A percentile compares a stretch with the other conserved stretches of the same genome.
phyloP scores from a whole-genome alignment of 2,329 filamentous ascomycete species.

The Periconia digitata region DNA sequence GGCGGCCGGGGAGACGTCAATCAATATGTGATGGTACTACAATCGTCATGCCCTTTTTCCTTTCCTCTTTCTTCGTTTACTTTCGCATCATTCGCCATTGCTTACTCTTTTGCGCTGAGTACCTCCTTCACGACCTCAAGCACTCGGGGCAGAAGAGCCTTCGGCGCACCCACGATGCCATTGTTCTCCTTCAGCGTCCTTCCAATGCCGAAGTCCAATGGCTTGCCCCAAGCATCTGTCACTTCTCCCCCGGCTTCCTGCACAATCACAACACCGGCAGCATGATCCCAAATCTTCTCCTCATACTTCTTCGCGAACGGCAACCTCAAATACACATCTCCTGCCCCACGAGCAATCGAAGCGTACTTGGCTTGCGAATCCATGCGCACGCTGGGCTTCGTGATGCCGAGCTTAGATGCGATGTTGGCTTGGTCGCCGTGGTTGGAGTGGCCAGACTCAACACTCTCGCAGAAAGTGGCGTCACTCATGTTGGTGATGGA shows the following conservation, averaged over 20 bases:
- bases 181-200: slow-evolving; percentile 87
- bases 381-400: slow-evolving; percentile 86
- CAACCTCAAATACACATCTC: slow-evolving; percentile 89
- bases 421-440: slow-evolving; percentile 87
- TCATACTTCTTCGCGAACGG: slow-evolving; percentile 85
- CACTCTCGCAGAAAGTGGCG: slow-evolving; percentile 94
- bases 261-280: slow-evolving; percentile 91
- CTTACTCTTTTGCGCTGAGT: slow-evolving; percentile 48
- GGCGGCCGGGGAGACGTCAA: too few relatives aligned
- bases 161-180: slow-evolving; percentile 87
- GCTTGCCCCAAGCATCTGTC: slow-evolving; percentile 82
- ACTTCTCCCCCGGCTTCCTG: slow-evolving; percentile 91
- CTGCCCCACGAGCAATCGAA: slow-evolving; percentile 88
- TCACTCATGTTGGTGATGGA: slow-evolving; percentile 70
- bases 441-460: slow-evolving; percentile 88
- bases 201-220: slow-evolving; percentile 82
- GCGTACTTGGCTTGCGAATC: slow-evolving; percentile 98
- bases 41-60: background rate
- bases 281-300: slow-evolving; percentile 99
- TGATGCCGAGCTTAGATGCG: slow-evolving; percentile 82
- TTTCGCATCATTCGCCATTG: background rate
- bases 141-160: slow-evolving; percentile 72
- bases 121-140: slow-evolving; percentile 82
- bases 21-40: too few relatives aligned
- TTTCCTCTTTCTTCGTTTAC: background rate